These are phyloP conservation scores for Ophiostoma angusticollis DNA, from an alignment of 2,329 filamentous ascomycete genomes.

Conservation along the genomic window DNA sequence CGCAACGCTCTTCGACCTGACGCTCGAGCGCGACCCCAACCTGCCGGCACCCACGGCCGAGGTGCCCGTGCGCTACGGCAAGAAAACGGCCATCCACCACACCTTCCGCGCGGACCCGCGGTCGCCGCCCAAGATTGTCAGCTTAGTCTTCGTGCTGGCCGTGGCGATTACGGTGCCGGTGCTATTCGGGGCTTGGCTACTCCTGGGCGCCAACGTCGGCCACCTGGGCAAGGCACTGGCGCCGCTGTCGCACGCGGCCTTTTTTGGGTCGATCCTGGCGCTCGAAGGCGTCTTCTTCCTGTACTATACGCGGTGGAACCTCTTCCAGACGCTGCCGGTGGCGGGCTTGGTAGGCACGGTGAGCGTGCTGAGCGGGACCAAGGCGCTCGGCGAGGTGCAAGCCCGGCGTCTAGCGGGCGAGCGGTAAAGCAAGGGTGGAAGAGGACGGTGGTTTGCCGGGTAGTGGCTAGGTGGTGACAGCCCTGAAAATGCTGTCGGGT, in stretches of 20 bases:
- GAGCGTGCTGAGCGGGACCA: slow-evolving; percentile 74
- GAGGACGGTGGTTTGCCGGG: not conserved
- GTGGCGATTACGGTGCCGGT: slow-evolving; percentile 62
- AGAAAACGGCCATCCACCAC: slow-evolving; percentile 76
- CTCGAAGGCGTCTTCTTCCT: slow-evolving; percentile 90
- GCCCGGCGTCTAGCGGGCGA: slow-evolving; percentile 67
- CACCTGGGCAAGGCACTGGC: slow-evolving; percentile 68
- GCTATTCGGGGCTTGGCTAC: slow-evolving; percentile 56
- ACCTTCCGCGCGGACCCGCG: slow-evolving; percentile 70
- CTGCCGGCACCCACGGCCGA: slow-evolving; percentile 45
- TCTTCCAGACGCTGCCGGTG: slow-evolving; percentile 77
- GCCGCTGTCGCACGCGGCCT: slow-evolving; percentile 69
- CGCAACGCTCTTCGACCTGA: slow-evolving; percentile 59
- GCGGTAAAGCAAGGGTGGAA: slow-evolving; percentile 28
- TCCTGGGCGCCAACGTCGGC: slow-evolving; percentile 69
- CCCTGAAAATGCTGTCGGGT: no score
- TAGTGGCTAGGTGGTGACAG: not conserved
- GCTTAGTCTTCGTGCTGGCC: slow-evolving; percentile 60
- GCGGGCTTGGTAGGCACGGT: slow-evolving; percentile 54
- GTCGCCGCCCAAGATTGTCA: slow-evolving; percentile 70
- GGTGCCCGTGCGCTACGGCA: slow-evolving; percentile 68
- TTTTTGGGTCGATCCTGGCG: slow-evolving; percentile 74
- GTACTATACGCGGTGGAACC: slow-evolving; percentile 85
- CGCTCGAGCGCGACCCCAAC: slow-evolving; percentile 50
- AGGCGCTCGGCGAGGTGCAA: slow-evolving; percentile 88